Evolutionary conservation across 129 eudicot genomes (phyloP), one percentile per base, ranked within the genome.

Genomic region (Escallonia rubra): DNA sequence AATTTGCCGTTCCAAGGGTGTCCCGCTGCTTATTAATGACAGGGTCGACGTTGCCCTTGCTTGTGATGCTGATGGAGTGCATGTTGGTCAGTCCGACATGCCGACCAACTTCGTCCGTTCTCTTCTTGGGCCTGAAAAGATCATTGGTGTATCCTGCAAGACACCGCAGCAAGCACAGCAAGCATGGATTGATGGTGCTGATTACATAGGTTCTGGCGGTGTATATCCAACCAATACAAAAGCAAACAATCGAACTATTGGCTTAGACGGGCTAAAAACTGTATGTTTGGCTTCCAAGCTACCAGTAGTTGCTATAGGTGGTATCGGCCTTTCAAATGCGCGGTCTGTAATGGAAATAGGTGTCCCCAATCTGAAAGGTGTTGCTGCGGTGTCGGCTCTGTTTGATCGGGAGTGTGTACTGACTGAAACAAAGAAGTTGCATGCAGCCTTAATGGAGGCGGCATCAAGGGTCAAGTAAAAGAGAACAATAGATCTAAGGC

Each of bases 301-400:
- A 58, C 98, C 98, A 2, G 98, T 92, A 69, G 98, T 92, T 78
- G 98, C 95, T 8, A 92, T 92, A 12, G 98, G 98, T 10, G 96
- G 98, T 47, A 92, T 92, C n/a, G 85, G 87, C 54, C 51, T 72
- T 43, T 78, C 86, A 12, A 92, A 88, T 69, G 91, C 80, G 1
- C 63, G 59, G 39, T 55, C 89, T 2, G 95, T 88, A 67, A 81
- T 92, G 96, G 87, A 74, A 61, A 16, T 84, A 3, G 87, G 87
- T 12, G 76, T 80, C 6, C 85, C 69, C 10, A 88, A 76, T 70
- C 65, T 88, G 55, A 66, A 78, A 78, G 98, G 98, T 6, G 91
- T 88, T 63, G 98, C 96, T 9, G 98, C 88, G 72, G 98, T 92
- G 41, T 92, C 98, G 8, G 96, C 96, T 12, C 56, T 92, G 70